Evolutionary conservation across 176 grass and related monocot genomes (phyloP), one percentile per base, ranked within the genome.

Genomic region (Dactylis glomerata): DNA sequence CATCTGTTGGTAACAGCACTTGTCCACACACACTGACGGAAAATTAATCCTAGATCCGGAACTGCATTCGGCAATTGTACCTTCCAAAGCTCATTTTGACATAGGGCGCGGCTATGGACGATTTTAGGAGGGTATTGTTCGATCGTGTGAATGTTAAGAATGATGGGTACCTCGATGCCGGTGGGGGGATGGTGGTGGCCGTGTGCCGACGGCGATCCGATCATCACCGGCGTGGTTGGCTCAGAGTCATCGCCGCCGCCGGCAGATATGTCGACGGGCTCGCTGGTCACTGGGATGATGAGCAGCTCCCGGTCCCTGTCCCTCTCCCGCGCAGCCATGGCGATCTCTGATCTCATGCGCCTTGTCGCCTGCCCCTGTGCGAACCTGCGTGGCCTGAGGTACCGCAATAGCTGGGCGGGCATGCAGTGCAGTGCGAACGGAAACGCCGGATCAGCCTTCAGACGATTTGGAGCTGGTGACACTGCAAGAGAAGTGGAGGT

Each of bases 221-320:
- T 24, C 27, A 72, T 46, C 11, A 33, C 37, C 9, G 84, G 77
- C 0, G 76, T 16, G 41, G 42, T 41, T 16, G 77, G n/a, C 41
- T 73, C 6, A 1, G 77, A 62, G 55, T 16, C 67, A 31, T 51
- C 67, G 3, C 20, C 72, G 62, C 3, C 37, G 22, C 22, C 59
- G 61, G 28, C 27, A 27, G 27, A 31, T 40, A 71, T 71, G 68
- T n/a, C 68, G 11, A 34, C 51, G 34, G 13, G 79, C 14, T 76
- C 71, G 15, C 62, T 78, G 30, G 59, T 78, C 58, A 85, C 87
- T 49, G 79, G 76, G 58, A 80, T 75, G 64, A 84, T 66, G 10
- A 87, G 73, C 28, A 82, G 70, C 88, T 90, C 88, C 49, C 59
- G 68, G 42, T 89, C 88, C 42, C 76, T 42, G 9, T 86, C 84